phyloP scores from a whole-genome alignment of 371 early-diverging fungal genomes.

The Mucor velutinosus region DNA sequence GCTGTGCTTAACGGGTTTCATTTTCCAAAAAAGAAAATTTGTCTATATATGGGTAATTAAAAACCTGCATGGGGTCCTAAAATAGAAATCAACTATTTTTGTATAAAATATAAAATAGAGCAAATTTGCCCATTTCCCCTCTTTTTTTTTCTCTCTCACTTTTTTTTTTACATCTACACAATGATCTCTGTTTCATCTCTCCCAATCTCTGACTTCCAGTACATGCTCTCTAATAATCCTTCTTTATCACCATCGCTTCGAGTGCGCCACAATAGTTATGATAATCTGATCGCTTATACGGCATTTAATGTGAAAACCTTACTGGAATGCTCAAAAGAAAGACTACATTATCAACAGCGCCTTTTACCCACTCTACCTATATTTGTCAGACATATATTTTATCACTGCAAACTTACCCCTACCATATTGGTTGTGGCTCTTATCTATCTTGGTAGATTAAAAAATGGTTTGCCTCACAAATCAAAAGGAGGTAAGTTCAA shows the following conservation, averaged over 20 bases:
- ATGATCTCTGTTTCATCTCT: slow-evolving; percentile 13
- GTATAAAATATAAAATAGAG: background rate
- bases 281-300: slow-evolving; percentile 33
- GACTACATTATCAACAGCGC: slow-evolving; percentile 31
- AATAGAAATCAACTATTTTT: slow-evolving; percentile 2
- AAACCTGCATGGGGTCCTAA: background rate
- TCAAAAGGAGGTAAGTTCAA: slow-evolving; percentile 57
- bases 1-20: background rate
- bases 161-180: background rate
- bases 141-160: background rate
- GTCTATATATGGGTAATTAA: slow-evolving; percentile 7
- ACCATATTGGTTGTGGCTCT: slow-evolving; percentile 59
- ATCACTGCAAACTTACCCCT: slow-evolving; percentile 44
- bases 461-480: slow-evolving; percentile 53
- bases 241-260: slow-evolving; percentile 9
- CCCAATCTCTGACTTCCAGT: background rate
- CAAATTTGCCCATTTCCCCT: background rate
- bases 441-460: slow-evolving; percentile 72
- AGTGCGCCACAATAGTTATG: slow-evolving; percentile 14
- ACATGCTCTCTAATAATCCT: background rate
- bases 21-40: slow-evolving; percentile 14
- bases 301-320: slow-evolving; percentile 30
- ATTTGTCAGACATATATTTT: slow-evolving; percentile 41
- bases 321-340: slow-evolving; percentile 35
- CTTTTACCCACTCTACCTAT: slow-evolving; percentile 31